Evolutionary conservation across 2,329 filamentous ascomycete species (phyloP).

Genomic region (Sporothrix globosa): DNA sequence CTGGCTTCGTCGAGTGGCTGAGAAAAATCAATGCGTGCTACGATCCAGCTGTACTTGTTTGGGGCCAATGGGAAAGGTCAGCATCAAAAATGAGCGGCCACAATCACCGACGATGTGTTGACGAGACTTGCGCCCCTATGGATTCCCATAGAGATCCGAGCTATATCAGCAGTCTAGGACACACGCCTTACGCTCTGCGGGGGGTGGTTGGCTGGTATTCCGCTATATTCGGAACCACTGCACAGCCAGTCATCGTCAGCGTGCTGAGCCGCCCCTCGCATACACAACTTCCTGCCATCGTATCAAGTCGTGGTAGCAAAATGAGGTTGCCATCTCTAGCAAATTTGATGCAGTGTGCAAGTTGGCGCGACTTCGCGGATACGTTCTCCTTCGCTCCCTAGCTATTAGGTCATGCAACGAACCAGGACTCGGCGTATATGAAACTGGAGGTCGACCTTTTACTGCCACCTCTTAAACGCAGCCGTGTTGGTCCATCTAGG

Average conservation of each 20-base stretch:
- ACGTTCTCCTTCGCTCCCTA: conserved; percentile 43
- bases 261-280: conserved; percentile 45
- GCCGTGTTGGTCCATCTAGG: conserved; percentile 55
- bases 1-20: conserved; percentile 56
- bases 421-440: conserved; percentile 45
- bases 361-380: conserved; percentile 34
- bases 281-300: conserved; percentile 40
- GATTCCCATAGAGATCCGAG: conserved; percentile 56
- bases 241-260: conserved; percentile 38
- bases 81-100: conserved; percentile 45
- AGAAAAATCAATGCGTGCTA: conserved; percentile 55
- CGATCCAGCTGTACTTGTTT: conserved; percentile 52
- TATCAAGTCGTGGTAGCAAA: conserved; percentile 44
- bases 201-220: conserved; percentile 41
- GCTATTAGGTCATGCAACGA: not conserved
- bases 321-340: conserved; percentile 46
- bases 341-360: conserved; percentile 37
- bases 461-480: conserved; percentile 59
- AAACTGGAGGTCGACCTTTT: conserved; percentile 57
- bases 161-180: conserved; percentile 55
- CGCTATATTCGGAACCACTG: not conserved
- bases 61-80: conserved; percentile 46
- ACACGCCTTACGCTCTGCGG: conserved; percentile 50
- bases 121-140: conserved; percentile 60
- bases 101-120: conserved; percentile 47